These are phyloP conservation scores for Trichoderma koningii DNA, from an alignment of 2,329 filamentous ascomycete species.

Conservation along the genomic window DNA sequence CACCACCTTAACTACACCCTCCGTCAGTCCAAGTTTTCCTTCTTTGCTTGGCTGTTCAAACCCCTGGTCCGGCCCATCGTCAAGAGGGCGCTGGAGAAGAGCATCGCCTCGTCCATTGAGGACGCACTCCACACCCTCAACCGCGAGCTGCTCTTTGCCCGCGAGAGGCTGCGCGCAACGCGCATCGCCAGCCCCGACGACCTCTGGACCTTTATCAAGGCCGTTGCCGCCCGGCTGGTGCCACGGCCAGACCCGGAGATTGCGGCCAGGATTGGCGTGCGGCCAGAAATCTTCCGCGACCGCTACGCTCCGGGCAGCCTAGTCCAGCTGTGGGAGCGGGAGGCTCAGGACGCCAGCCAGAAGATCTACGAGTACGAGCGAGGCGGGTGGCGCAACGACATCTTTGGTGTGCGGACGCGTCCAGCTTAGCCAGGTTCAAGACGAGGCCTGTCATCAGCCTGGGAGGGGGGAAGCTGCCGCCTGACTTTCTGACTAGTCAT, in stretches of 20 bases:
- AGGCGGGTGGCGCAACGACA: conserved; percentile 79
- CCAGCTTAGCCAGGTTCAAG: neutral
- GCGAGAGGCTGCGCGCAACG: conserved; percentile 83
- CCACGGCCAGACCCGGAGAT: conserved; percentile 75
- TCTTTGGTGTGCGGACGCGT: conserved; percentile 60
- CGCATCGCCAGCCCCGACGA: conserved; percentile 79
- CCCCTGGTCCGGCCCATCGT: conserved; percentile 81
- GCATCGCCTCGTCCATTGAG: conserved; percentile 71
- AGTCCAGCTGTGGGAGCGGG: conserved; percentile 85
- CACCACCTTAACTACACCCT: conserved; percentile 84
- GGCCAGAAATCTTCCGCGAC: conserved; percentile 67
- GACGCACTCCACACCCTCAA: conserved; percentile 73
- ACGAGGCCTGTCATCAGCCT: neutral
- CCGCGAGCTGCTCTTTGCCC: conserved; percentile 80
- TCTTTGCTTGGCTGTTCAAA: conserved; percentile 80
- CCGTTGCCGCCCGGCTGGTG: conserved; percentile 73
- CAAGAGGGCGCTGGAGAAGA: conserved; percentile 74
- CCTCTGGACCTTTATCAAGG: conserved; percentile 77
- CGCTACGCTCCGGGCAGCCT: conserved; percentile 88
- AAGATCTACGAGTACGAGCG: conserved; percentile 71
- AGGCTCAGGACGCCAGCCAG: conserved; percentile 70
- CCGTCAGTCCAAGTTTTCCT: conserved; percentile 72
- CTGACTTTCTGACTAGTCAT: conserved; percentile 19
- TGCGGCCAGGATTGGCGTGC: conserved; percentile 71
- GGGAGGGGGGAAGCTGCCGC: neutral